Conservation (phyloP, 805 yeast genomes). For the Candida ascalaphidarum region DNA sequence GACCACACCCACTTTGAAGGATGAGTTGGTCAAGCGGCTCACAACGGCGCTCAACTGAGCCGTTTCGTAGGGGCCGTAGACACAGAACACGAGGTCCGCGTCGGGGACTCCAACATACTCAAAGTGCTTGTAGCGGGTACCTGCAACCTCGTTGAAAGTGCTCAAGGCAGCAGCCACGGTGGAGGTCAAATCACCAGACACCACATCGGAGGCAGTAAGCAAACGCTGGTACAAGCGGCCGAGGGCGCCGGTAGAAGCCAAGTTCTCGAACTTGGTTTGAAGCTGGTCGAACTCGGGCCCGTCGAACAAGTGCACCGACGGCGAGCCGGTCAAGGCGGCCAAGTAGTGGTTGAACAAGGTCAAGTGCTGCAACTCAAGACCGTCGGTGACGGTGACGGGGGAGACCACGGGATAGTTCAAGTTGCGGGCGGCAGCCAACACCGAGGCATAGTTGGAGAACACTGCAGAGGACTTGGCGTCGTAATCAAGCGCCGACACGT, state of each 20-base stretch:
- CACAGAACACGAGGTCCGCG: constrained; percentile 71
- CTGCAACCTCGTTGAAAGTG: constrained; percentile 45
- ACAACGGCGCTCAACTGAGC: constrained; percentile 43
- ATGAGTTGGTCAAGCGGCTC: constrained; percentile 14
- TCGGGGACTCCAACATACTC: constrained; percentile 58
- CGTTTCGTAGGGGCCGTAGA: constrained; percentile 68
- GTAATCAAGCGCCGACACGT: constrained; percentile 71
- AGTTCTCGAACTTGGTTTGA: constrained; percentile 36
- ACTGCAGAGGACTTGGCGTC: constrained; percentile 44
- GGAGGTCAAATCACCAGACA: constrained; percentile 4
- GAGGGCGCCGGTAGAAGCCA: constrained; percentile 35
- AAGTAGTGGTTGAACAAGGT: constrained; percentile 57
- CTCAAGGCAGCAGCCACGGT: constrained; percentile 39
- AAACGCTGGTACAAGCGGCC: constrained; percentile 31
- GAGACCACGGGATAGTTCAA: constrained; percentile 62
- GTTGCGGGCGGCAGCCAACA: constrained; percentile 52
- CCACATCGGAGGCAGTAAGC: constrained; percentile 11
- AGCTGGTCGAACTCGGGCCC: constrained; percentile 60
- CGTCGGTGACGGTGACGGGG: constrained; percentile 44
- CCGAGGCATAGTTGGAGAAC: constrained; percentile 55
- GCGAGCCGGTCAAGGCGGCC: constrained; percentile 39
- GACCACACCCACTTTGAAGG: constrained; percentile 48
- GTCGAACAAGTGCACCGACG: constrained; percentile 71
- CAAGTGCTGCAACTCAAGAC: constrained; percentile 56
- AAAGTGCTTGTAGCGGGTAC: constrained; percentile 49